These are phyloP conservation scores for Exophiala viscosa DNA, from an alignment of 2,329 filamentous ascomycete genomes.

Conservation along the genomic window DNA sequence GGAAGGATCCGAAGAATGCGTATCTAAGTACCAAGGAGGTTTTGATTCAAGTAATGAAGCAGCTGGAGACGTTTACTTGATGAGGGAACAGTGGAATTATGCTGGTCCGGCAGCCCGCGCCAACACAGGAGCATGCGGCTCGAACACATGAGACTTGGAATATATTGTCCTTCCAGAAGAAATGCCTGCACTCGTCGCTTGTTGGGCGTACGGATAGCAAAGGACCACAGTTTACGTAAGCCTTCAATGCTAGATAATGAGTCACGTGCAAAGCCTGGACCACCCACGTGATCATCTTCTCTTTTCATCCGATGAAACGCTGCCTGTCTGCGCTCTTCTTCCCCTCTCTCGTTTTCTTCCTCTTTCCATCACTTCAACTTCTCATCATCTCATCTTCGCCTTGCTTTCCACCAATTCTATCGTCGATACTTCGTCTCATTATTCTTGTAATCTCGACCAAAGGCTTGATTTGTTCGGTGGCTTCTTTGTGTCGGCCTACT, in stretches of 20 bases:
- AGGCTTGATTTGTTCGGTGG: background rate
- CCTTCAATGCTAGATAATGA: no score
- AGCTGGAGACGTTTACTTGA: slow-evolving; percentile 39
- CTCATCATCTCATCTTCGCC: background rate
- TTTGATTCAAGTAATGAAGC: slow-evolving; percentile 69
- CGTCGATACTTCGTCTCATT: background rate
- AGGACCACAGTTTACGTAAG: no score
- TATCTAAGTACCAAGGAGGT: slow-evolving; percentile 73
- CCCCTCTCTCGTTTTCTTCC: background rate
- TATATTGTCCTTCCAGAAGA: no score
- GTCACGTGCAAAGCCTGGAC: no score
- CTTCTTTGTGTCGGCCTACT: background rate
- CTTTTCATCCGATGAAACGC: background rate
- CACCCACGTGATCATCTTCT: background rate
- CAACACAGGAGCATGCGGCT: no score
- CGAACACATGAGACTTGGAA: background rate
- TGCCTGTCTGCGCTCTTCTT: background rate
- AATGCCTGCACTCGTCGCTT: no score
- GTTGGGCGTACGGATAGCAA: no score
- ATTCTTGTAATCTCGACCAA: background rate
- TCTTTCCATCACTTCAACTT: slow-evolving; percentile 1
- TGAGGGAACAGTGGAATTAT: background rate
- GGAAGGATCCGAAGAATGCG: slow-evolving; percentile 82
- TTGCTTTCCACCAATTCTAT: background rate
- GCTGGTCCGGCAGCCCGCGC: background rate